Evolutionary conservation across 352 stramenopile genomes (phyloP), one percentile per base, ranked within the genome.

Genomic region (Phytophthora hibernalis): DNA sequence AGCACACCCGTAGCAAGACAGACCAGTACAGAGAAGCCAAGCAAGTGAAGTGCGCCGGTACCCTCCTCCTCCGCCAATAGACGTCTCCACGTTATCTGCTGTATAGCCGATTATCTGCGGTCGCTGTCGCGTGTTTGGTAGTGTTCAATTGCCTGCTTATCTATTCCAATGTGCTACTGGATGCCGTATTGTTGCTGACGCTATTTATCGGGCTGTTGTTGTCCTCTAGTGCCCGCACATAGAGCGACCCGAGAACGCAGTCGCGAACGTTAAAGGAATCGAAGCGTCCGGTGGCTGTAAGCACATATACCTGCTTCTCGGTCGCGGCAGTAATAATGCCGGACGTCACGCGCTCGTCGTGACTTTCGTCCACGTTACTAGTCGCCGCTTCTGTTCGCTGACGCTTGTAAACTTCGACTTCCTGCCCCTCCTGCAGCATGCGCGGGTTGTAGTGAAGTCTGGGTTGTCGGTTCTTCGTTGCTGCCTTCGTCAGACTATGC

Each of bases 361-460:
- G 30, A 48, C 50, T 68, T 31, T 70, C 61, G 9, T 45, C 37
- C 5, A 20, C 44, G 22, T 57, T 44, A 44, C 11, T 22, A 43
- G 22, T 43, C 13, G 18, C 26, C n/a, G 16, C 26, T 55, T 55
- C 49, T 21, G 38, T 35, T 40, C 21, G 22, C 11, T 70, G 55
- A 8, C 61, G 64, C 38, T 59, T 59, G 30, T 76, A 83, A 37
- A 91, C 79, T 5, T 78, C 65, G 3, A 91, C 64, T 18, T 81
- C 51, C 22, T 90, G 79, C n/a, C 83, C 83, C 58, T 90, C 83
- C 38, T 83, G 74, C 37, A 91, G 63, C 71, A 87, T 76, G 20
- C 44, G 54, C 13, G 79, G 78, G 38, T 85, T 89, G 51, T 75
- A 83, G 16, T 48, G n/a, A 10, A 87, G 64, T 58, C 80, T 70